Percentiles rank a stretch among this genome's conserved stretches.
Evolutionary conservation across 2,329 filamentous ascomycete genomes (phyloP).

Genomic region (Pseudogymnoascus sp.): DNA sequence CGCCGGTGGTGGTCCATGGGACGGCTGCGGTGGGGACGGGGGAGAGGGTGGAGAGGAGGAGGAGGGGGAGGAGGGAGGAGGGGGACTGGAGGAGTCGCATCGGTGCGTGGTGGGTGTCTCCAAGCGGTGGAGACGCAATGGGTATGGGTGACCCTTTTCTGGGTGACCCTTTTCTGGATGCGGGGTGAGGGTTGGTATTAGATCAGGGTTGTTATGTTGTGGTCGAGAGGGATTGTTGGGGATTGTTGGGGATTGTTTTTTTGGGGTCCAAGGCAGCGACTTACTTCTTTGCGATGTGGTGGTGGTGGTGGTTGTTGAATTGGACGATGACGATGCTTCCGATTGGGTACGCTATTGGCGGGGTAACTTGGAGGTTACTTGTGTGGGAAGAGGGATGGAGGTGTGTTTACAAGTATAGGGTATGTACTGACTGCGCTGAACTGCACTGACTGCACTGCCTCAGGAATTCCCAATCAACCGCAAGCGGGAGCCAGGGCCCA

Average conservation of each 20-base stretch:
- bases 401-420: not conserved
- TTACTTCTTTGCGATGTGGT: not conserved
- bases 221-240: not conserved
- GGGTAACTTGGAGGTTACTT: not conserved
- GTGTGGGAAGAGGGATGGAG: not conserved
- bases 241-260: not conserved
- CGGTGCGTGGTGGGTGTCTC: not conserved
- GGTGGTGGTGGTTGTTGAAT: not conserved
- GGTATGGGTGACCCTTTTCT: not conserved
- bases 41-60: not conserved
- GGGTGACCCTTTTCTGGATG: not conserved
- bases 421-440: not conserved
- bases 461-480: not conserved
- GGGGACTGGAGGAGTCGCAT: not conserved
- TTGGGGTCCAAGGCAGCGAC: not conserved
- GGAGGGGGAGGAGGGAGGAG: not conserved
- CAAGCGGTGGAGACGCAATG: conserved; percentile 3
- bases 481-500: not conserved
- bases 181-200: not conserved
- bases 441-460: too few relatives aligned
- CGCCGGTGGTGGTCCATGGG: conserved; percentile 16
- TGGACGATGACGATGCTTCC: not conserved
- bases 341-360: not conserved
- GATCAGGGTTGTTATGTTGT: not conserved
- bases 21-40: conserved; percentile 14